Percentiles rank a stretch among this genome's conserved stretches.
phyloP scores from a whole-genome alignment of 805 yeast genomes.

The Kodamaea nitidulidarum region DNA sequence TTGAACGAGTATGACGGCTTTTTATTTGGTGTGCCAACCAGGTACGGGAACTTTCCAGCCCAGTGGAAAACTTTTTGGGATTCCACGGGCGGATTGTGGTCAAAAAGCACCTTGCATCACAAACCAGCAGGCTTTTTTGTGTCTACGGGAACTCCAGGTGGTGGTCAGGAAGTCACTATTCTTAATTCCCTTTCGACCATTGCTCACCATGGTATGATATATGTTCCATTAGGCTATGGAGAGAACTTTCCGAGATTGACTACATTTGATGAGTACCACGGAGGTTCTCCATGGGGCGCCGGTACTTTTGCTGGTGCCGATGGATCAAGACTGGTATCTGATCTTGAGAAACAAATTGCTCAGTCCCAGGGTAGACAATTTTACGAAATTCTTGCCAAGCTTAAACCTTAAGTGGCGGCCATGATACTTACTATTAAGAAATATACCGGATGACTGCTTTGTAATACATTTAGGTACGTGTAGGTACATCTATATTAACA shows the following conservation, averaged over 20 bases:
- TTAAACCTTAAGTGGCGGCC: slow-evolving; percentile 10
- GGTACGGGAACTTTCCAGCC: slow-evolving; percentile 78
- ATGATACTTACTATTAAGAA: too few species aligned
- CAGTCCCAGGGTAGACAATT: slow-evolving; percentile 65
- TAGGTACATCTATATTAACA: too few species aligned
- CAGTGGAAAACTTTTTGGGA: slow-evolving; percentile 79
- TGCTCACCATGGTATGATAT: slow-evolving; percentile 78
- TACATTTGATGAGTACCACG: slow-evolving; percentile 63
- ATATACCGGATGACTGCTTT: too few species aligned
- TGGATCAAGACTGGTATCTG: slow-evolving; percentile 67
- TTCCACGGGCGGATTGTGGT: slow-evolving; percentile 78
- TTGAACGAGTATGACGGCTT: slow-evolving; percentile 70
- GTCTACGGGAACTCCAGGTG: slow-evolving; percentile 72
- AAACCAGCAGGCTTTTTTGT: slow-evolving; percentile 72
- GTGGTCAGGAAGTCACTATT: slow-evolving; percentile 76
- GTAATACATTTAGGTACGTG: too few species aligned
- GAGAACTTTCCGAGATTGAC: slow-evolving; percentile 50
- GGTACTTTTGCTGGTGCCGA: slow-evolving; percentile 74
- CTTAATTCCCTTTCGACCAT: slow-evolving; percentile 60
- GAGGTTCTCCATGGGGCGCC: slow-evolving; percentile 86
- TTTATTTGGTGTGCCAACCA: slow-evolving; percentile 81
- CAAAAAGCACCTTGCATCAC: slow-evolving; percentile 63
- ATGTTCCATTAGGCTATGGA: slow-evolving; percentile 74
- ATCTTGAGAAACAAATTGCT: slow-evolving; percentile 61
- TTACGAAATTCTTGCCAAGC: slow-evolving; percentile 26